These are phyloP conservation scores for Fusarium denticulatum DNA, from an alignment of 2,329 filamentous ascomycete genomes.

Conservation along the genomic window DNA sequence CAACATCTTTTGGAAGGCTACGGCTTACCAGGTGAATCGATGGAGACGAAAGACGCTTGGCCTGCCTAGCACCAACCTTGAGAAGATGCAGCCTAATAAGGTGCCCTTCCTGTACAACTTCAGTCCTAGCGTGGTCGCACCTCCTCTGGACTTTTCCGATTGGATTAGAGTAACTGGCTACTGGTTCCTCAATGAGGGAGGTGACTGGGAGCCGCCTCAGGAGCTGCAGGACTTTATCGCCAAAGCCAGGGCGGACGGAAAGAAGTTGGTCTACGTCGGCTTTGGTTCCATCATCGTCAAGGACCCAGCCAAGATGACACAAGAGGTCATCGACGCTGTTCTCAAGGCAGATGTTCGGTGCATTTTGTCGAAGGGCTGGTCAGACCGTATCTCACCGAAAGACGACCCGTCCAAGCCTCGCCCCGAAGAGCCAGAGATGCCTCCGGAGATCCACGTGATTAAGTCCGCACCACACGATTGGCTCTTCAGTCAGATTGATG, in stretches of 20 bases:
- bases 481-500: conserved; percentile 94
- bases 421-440: conserved; percentile 70
- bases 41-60: conserved; percentile 87
- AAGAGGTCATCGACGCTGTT: conserved; percentile 93
- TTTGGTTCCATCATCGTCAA: conserved; percentile 96
- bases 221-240: conserved; percentile 84
- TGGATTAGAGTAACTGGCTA: conserved; percentile 98
- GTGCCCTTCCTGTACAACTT: conserved; percentile 99
- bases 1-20: conserved; percentile 95
- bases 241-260: conserved; percentile 81
- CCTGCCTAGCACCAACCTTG: conserved; percentile 81
- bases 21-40: conserved; percentile 87
- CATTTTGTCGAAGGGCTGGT: conserved; percentile 97
- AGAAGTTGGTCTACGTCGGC: conserved; percentile 95
- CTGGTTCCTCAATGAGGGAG: conserved; percentile 91
- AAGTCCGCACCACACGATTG: conserved; percentile 94
- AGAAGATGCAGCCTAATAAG: conserved; percentile 95
- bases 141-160: conserved; percentile 93
- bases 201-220: conserved; percentile 74
- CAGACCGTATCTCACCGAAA: conserved; percentile 74
- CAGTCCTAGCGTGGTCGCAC: conserved; percentile 90
- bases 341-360: conserved; percentile 91
- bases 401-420: conserved; percentile 58
- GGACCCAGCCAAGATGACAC: conserved; percentile 87
- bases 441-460: conserved; percentile 86